Percentiles rank a stretch among this genome's conserved stretches.
Conservation (phyloP, 768 basidiomycete genomes). For the Tephrocybe sp. region DNA sequence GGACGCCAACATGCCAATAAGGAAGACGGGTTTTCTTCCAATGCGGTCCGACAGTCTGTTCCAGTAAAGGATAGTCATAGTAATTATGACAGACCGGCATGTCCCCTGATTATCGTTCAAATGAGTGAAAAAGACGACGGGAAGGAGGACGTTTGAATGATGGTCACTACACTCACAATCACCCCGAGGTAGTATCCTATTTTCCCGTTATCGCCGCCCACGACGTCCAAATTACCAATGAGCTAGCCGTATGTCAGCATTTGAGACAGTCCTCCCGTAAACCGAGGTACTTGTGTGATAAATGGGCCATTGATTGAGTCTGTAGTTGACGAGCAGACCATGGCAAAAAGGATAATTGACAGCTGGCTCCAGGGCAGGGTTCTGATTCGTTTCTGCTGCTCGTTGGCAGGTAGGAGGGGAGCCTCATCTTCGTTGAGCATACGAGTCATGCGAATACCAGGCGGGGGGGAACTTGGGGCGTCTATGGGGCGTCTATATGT, state of each 20-base stretch:
- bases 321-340: conserved; percentile 54
- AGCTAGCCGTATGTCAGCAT: conserved; percentile 29
- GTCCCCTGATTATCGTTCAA: conserved; percentile 45
- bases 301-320: conserved; percentile 58
- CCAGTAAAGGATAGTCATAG: conserved; percentile 72
- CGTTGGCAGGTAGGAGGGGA: too few relatives aligned
- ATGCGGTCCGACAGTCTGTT: conserved; percentile 68
- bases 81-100: conserved; percentile 73
- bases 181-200: conserved; percentile 59
- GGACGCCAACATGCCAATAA: conserved; percentile 65
- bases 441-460: too few relatives aligned
- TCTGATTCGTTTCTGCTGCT: too few relatives aligned
- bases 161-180: conserved; percentile 38
- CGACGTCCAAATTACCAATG: conserved; percentile 47
- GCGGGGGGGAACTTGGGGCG: too few relatives aligned
- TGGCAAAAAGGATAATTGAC: conserved; percentile 42
- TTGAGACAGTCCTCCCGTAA: neutral
- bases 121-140: neutral
- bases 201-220: conserved; percentile 47
- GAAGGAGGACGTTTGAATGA: too few relatives aligned
- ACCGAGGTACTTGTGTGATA: conserved; percentile 49
- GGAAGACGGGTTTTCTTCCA: conserved; percentile 75
- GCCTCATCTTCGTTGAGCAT: too few relatives aligned
- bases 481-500: too few relatives aligned
- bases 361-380: conserved; percentile 54